Evolutionary conservation across 768 basidiomycete genomes (phyloP).

Genomic region (Vishniacozyma victoriae): DNA sequence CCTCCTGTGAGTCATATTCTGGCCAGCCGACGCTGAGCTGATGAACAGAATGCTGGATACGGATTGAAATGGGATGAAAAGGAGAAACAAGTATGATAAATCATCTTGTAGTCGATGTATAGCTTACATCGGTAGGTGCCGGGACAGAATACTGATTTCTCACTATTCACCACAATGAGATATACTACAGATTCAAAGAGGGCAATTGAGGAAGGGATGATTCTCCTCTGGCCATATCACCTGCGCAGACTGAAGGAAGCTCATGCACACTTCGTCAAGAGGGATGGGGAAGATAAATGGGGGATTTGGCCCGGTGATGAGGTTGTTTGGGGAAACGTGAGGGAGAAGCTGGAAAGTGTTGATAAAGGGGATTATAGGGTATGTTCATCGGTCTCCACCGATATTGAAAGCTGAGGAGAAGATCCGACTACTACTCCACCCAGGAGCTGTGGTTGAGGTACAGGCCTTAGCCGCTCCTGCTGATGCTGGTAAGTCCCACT

Average conservation of each 20-base stretch:
- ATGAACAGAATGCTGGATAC: conserved; percentile 30
- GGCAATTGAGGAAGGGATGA: conserved; percentile 1
- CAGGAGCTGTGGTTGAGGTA: conserved; percentile 15
- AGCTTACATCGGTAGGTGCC: too few relatives aligned
- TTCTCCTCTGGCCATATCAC: conserved; percentile 29
- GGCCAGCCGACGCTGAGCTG: conserved; percentile 1
- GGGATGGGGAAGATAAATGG: conserved; percentile 23
- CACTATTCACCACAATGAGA: conserved; percentile 34
- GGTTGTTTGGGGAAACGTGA: conserved; percentile 15
- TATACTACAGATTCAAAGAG: conserved; percentile 19
- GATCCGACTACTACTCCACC: conserved; percentile 26
- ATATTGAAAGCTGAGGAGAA: conserved; percentile 5
- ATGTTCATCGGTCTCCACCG: background rate
- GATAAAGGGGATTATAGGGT: conserved; percentile 30
- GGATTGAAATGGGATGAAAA: conserved; percentile 25
- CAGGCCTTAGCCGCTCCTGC: conserved; percentile 20
- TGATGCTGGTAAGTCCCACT: conserved; percentile 12
- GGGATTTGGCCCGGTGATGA: conserved; percentile 28
- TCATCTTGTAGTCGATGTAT: too few relatives aligned
- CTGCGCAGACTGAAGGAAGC: conserved; percentile 24
- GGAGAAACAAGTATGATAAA: conserved; percentile 3
- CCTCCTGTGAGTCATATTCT: conserved; percentile 28
- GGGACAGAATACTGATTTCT: too few relatives aligned
- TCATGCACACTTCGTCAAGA: conserved; percentile 12
- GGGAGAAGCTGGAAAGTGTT: conserved; percentile 4